A percentile compares a stretch with the other conserved stretches of the same genome.
These are phyloP conservation scores for Mycena sp. DNA, from an alignment of 1,284 basidiomycete species.

Conservation along the genomic window DNA sequence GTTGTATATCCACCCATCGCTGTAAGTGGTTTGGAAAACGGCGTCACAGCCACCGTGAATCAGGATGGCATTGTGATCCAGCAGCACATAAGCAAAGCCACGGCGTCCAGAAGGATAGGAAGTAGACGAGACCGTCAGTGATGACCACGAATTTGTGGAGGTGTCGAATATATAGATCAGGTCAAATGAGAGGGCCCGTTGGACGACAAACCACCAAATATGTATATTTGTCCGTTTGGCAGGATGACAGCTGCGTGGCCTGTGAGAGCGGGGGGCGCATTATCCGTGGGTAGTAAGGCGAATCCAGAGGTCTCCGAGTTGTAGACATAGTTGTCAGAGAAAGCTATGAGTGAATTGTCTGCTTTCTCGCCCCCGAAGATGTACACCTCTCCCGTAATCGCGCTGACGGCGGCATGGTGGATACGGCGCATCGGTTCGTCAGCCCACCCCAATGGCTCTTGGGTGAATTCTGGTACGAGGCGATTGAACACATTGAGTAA, in stretches of 20 bases:
- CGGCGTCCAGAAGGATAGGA: constrained; percentile 68
- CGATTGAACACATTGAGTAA: constrained; percentile 57
- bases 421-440: constrained; percentile 77
- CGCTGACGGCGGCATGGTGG: constrained; percentile 70
- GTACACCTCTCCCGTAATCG: constrained; percentile 59
- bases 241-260: constrained; percentile 79
- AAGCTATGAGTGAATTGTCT: constrained; percentile 75
- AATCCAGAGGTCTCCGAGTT: constrained; percentile 63
- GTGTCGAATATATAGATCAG: constrained; percentile 76
- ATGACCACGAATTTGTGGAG: constrained; percentile 62
- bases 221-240: constrained; percentile 72
- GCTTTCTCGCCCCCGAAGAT: constrained; percentile 81
- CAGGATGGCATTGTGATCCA: constrained; percentile 65
- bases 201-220: constrained; percentile 78
- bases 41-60: constrained; percentile 84
- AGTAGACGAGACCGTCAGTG: constrained; percentile 47
- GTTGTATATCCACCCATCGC: constrained; percentile 78
- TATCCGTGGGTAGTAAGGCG: constrained; percentile 58
- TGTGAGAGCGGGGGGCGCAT: constrained; percentile 72
- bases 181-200: constrained; percentile 63
- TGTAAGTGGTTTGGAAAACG: constrained; percentile 60
- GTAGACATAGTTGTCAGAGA: constrained; percentile 74
- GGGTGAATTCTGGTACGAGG: constrained; percentile 54
- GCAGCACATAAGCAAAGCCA: constrained; percentile 69
- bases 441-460: constrained; percentile 65